Conservation (phyloP, 1,284 basidiomycete genomes). For the Ustilago xerochloae region DNA sequence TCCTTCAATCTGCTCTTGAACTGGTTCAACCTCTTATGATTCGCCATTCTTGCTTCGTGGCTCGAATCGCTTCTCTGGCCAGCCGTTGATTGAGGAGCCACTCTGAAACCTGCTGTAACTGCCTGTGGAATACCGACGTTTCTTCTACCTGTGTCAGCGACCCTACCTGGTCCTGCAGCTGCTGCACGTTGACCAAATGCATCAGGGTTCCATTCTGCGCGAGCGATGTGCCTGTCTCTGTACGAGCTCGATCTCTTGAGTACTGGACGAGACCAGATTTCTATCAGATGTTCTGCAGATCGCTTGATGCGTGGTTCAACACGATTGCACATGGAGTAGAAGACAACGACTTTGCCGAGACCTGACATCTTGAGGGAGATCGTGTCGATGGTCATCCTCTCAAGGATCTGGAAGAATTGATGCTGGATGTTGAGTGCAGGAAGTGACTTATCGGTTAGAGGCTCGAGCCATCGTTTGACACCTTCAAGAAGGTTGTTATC, state of each 20-base stretch:
- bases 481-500: conserved; percentile 94
- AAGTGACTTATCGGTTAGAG: conserved; percentile 88
- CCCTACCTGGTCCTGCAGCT: neutral
- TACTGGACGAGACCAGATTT: conserved; percentile 67
- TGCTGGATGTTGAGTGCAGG: conserved; percentile 96
- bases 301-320: conserved; percentile 84
- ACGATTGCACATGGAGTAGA: conserved; percentile 90
- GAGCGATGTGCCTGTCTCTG: conserved; percentile 58
- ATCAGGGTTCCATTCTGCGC: conserved; percentile 57
- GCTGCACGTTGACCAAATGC: conserved; percentile 33
- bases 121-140: conserved; percentile 60
- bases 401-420: conserved; percentile 84
- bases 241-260: conserved; percentile 64
- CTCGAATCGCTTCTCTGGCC: conserved; percentile 47
- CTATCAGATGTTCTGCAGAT: conserved; percentile 85
- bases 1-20: conserved; percentile 60
- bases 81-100: conserved; percentile 51
- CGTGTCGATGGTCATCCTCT: conserved; percentile 87
- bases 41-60: conserved; percentile 56
- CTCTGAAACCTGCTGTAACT: conserved; percentile 55
- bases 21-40: conserved; percentile 57
- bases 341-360: conserved; percentile 89
- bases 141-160: conserved; percentile 29
- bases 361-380: conserved; percentile 89
- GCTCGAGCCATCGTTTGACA: conserved; percentile 92